A percentile compares a stretch with the other conserved stretches of the same genome.
Conservation (phyloP, 1,284 basidiomycete species). For the Ceratorhiza oryzae-sativae region DNA sequence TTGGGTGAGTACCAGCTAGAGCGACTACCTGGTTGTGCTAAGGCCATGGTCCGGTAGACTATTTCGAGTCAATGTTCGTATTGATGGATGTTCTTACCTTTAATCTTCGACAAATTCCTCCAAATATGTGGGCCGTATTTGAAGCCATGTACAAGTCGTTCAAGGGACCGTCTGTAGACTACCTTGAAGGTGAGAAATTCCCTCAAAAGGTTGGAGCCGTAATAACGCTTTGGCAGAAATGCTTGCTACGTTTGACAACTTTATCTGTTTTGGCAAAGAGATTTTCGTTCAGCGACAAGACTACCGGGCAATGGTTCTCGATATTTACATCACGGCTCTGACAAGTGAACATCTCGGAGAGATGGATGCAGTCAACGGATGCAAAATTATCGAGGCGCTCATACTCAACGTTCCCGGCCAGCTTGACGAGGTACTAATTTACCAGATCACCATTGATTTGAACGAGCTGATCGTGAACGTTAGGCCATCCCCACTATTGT, state of each 20-base stretch:
- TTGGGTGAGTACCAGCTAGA: constrained; percentile 58
- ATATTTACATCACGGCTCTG: constrained; percentile 83
- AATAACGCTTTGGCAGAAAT: constrained; percentile 66
- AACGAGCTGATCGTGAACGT: neutral
- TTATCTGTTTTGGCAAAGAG: constrained; percentile 83
- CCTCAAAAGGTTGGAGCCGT: neutral
- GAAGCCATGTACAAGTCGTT: constrained; percentile 85
- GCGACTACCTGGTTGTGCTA: neutral
- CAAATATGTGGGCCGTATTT: constrained; percentile 87
- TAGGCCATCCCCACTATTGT: constrained; percentile 66
- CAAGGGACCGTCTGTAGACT: constrained; percentile 84
- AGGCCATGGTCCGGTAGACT: constrained; percentile 58
- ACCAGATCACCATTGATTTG: too few relatives aligned
- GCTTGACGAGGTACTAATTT: constrained; percentile 70
- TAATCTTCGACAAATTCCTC: constrained; percentile 77
- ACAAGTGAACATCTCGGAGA: constrained; percentile 78
- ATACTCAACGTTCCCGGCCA: constrained; percentile 79
- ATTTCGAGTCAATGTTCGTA: constrained; percentile 90
- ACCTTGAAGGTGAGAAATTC: constrained; percentile 70
- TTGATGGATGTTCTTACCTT: constrained; percentile 86
- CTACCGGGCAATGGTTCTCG: constrained; percentile 82
- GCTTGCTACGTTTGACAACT: constrained; percentile 89
- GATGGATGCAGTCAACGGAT: constrained; percentile 82
- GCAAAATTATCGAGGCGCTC: constrained; percentile 84
- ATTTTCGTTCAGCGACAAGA: constrained; percentile 74